phyloP scores from a whole-genome alignment of 2,329 filamentous ascomycete species.

The Penicillium sp. region DNA sequence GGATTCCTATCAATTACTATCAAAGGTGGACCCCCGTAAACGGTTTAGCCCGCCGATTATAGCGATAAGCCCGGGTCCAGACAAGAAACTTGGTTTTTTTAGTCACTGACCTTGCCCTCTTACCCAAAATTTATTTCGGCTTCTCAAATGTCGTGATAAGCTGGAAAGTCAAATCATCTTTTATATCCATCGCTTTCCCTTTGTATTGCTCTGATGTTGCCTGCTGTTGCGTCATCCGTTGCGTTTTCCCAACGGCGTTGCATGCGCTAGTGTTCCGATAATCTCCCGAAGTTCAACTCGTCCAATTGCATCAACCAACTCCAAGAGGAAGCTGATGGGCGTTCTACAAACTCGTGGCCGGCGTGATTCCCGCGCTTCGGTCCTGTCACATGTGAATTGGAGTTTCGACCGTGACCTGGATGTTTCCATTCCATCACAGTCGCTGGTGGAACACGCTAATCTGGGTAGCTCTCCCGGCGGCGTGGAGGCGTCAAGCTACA shows the following conservation, averaged over 20 bases:
- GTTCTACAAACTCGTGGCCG: conserved; percentile 31
- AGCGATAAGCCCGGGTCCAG: not conserved
- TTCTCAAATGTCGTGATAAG: not conserved
- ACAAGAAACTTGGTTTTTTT: not conserved
- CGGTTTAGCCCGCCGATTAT: not conserved
- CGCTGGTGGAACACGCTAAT: conserved; percentile 30
- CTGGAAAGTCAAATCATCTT: not conserved
- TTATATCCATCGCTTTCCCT: not conserved
- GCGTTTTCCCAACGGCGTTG: conserved; percentile 16
- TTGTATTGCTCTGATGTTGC: not conserved
- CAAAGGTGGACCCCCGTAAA: not conserved
- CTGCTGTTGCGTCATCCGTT: conserved; percentile 17
- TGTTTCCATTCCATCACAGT: conserved; percentile 15
- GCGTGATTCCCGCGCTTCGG: conserved; percentile 30
- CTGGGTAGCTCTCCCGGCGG: conserved; percentile 29
- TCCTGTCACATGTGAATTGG: conserved; percentile 24
- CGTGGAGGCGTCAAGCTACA: conserved; percentile 29
- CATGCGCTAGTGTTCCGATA: conserved; percentile 21
- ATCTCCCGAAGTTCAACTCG: conserved; percentile 10
- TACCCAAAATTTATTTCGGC: not conserved
- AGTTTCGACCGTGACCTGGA: conserved; percentile 23
- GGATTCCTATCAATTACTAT: not conserved
- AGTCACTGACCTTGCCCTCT: not conserved
- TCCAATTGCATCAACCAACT: not conserved
- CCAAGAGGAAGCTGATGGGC: conserved; percentile 21